Percentiles rank a stretch among this genome's conserved stretches.
These are phyloP conservation scores for Didymella glomerata DNA, from an alignment of 2,329 filamentous ascomycete species.

Conservation along the genomic window DNA sequence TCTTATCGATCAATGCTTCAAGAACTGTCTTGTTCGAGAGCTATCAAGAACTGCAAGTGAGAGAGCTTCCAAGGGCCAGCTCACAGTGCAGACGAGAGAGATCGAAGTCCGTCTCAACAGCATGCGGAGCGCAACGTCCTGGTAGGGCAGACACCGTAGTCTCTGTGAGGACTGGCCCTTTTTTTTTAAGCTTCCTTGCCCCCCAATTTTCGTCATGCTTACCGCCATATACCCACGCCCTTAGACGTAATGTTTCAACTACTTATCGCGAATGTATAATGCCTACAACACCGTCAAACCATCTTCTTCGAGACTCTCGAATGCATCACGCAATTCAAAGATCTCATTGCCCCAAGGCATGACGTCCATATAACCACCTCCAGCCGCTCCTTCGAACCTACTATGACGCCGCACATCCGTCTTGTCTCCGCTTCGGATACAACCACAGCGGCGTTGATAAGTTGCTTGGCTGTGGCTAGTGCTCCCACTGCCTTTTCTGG, in stretches of 20 bases:
- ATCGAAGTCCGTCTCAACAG: conserved; percentile 18
- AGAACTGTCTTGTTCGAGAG: conserved; percentile 45
- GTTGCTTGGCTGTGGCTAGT: conserved; percentile 5
- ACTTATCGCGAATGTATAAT: conserved; percentile 4
- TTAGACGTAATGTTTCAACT: conserved; percentile 13
- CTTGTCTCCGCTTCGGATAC: not conserved
- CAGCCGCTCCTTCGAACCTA: not conserved
- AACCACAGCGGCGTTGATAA: not conserved
- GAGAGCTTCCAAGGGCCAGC: conserved; percentile 22
- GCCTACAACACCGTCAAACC: not conserved
- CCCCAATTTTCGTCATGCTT: not conserved
- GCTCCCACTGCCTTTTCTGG: conserved; percentile 1
- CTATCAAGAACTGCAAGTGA: conserved; percentile 32
- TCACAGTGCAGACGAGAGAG: conserved; percentile 27
- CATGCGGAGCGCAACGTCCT: conserved; percentile 15
- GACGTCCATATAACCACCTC: not conserved
- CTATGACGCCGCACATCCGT: conserved; percentile 2
- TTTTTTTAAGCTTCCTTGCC: too few relatives aligned
- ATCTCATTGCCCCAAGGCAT: not conserved
- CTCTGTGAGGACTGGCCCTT: too few relatives aligned
- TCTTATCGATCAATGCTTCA: conserved; percentile 43
- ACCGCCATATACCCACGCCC: conserved; percentile 13
- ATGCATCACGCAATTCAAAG: not conserved
- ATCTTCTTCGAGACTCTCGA: not conserved
- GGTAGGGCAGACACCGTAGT: not conserved